Base-by-base conservation (phyloP, 2,329 filamentous ascomycete genomes). In the Diplodia seriata region DNA sequence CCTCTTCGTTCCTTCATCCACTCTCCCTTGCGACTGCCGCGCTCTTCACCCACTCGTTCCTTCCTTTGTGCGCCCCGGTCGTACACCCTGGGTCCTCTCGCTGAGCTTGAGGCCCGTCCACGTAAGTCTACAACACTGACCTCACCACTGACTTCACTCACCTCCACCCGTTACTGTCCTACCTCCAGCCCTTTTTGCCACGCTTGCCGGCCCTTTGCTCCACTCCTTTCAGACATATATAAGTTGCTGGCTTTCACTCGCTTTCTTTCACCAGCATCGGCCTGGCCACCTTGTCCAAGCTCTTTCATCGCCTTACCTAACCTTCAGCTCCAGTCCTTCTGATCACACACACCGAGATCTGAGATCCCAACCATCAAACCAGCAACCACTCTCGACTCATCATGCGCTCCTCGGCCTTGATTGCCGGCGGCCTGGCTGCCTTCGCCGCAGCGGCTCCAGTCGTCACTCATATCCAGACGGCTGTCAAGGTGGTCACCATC, bases 71-170 rank as follows among this genome's bases (percentile, higher is more conserved):
- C 56, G 56, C 56, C 56, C 26, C 38, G 56, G 55, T 36, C 57
- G 40, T 47, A 62, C 59, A 33, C 43, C 47, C 33, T 51, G 23
- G 59, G 43, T 31, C 36, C 36, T 63, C 59, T 63, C 59, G 59
- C 59, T 63, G 59, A 12, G 59, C 59, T 63, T 51, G 59, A 63
- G 38, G 59, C 59, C 36, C 59, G 59, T 63, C 59, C 59, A 63
- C 59, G 59, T 63, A 63, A 51, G 59, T 63, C 54, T 40, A 11
- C 47, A 20, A n/a, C 47, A 51, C 20, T 47, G 20, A 20, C 40
- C 26, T 18, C 40, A 63, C 15, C 43, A 18, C 26, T 18, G 43
- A 47, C 43, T 9, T 20, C 43, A 47, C 43, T 40, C 36, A 12
- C 36, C 36, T 40, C 36, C 6, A 2, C 36, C 18, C 40, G 18